Evolutionary conservation across 305 asterid species (phyloP), one percentile per base, ranked within the genome.

Genomic region (Fraxinus latifolia): DNA sequence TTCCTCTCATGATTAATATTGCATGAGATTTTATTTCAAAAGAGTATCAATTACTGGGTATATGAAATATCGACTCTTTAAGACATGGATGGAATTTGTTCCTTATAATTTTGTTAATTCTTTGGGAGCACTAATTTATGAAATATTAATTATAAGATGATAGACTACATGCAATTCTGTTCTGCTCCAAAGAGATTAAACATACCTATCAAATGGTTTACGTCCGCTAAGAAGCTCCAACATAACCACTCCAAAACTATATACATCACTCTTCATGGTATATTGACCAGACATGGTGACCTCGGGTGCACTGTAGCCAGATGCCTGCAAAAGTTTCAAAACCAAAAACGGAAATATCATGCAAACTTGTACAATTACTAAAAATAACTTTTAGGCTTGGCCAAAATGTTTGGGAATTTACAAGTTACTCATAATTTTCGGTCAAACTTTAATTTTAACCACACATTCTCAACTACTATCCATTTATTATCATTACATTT

Each of bases 261-360:
- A 93, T 17, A 94, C 97, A 6, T 96, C 99, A 67, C 98, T 96
- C 84, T 96, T 95, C 44, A 96, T 91, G 80, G 98, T 90, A 50
- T 91, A 94, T 60, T 90, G 95, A 80, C 99, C 98, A 0, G 98
- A 93, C 97, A 96, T 90, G 74, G 97, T 91, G 79, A 96, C 97
- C 89, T 96, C 99, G 0, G 99, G 98, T 15, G 98, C 97, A 62
- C 94, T 84, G 81, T 92, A 93, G 29, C 98, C 98, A 5, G 99
- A 91, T 77, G 90, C 92, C 95, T 91, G 87, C 81, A 84, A 78
- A 85, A 76, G 74, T 6, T 58, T 60, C 72, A 31, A n/a, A 39
- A 53, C 23, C 65, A 17, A 25, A 25, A 25, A 68, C n/a, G 19
- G 55, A 79, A 67, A 50, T 47, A 33, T 14, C 14, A 17, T 47